These are phyloP conservation scores for Aurinia saxatilis DNA, from an alignment of 345 rosid genomes.

Conservation along the genomic window DNA sequence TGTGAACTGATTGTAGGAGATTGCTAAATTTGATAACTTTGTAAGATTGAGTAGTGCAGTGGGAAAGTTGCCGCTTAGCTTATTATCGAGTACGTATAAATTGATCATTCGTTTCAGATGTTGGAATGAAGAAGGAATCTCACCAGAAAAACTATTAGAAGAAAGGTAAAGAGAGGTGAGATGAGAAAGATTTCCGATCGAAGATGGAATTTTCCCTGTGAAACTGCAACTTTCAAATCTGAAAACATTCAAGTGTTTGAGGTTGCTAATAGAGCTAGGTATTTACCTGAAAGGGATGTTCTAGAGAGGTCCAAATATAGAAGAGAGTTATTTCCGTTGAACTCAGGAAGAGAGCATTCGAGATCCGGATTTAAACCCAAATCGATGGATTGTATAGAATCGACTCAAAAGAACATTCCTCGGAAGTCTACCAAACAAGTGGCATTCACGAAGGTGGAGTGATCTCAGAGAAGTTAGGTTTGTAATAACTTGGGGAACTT, in stretches of 20 bases:
- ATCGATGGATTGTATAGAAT: background rate
- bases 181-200: too few relatives aligned
- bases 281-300: background rate
- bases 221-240: too few relatives aligned
- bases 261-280: background rate
- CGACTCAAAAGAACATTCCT: background rate
- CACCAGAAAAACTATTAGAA: too few relatives aligned
- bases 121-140: too few relatives aligned
- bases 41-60: too few relatives aligned
- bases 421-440: background rate
- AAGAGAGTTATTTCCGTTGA: background rate
- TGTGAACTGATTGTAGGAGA: too few relatives aligned
- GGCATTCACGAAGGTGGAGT: background rate
- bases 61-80: too few relatives aligned
- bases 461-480: background rate
- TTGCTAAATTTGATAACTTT: too few relatives aligned
- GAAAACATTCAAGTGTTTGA: background rate
- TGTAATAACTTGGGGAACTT: background rate
- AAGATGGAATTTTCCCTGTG: too few relatives aligned
- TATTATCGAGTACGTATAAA: too few relatives aligned
- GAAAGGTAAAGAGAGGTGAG: too few relatives aligned
- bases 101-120: too few relatives aligned
- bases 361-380: background rate
- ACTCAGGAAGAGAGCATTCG: background rate
- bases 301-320: background rate